Evolutionary conservation across 1,284 basidiomycete genomes (phyloP).

Genomic region (Erythrobasidium hasegawianum): DNA sequence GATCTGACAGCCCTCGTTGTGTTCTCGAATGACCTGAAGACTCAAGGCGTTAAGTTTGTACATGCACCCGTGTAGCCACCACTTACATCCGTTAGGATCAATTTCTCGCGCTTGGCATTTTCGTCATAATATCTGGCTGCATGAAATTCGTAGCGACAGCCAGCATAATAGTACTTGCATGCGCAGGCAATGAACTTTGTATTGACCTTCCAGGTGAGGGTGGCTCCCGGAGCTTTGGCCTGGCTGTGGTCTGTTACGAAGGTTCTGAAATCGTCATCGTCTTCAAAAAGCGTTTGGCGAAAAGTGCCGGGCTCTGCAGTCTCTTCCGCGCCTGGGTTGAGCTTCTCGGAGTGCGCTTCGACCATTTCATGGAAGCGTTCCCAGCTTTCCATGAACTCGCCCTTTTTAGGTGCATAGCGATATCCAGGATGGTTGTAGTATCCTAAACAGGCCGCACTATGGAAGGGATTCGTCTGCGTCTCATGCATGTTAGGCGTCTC

Average conservation of each 20-base stretch:
- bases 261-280: conserved; percentile 4
- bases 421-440: background rate
- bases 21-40: conserved; percentile 16
- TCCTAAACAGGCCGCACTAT: background rate
- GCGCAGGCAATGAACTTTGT: background rate
- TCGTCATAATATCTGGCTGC: conserved; percentile 7
- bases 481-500: too few species aligned
- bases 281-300: background rate
- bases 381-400: conserved; percentile 8
- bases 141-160: conserved; percentile 31
- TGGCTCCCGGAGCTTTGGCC: conserved; percentile 10
- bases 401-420: background rate
- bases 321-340: conserved; percentile 10
- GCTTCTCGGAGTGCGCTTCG: conserved; percentile 11
- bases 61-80: too few species aligned
- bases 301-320: background rate
- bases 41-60: too few species aligned
- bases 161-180: conserved; percentile 19
- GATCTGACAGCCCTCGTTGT: conserved; percentile 16
- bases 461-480: background rate
- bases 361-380: conserved; percentile 28
- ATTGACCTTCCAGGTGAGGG: background rate
- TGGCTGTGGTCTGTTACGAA: conserved; percentile 9
- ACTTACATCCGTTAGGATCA: conserved; percentile 25
- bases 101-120: conserved; percentile 3